phyloP scores from a whole-genome alignment of 352 stramenopile species.

The Phytophthora tentaculata region DNA sequence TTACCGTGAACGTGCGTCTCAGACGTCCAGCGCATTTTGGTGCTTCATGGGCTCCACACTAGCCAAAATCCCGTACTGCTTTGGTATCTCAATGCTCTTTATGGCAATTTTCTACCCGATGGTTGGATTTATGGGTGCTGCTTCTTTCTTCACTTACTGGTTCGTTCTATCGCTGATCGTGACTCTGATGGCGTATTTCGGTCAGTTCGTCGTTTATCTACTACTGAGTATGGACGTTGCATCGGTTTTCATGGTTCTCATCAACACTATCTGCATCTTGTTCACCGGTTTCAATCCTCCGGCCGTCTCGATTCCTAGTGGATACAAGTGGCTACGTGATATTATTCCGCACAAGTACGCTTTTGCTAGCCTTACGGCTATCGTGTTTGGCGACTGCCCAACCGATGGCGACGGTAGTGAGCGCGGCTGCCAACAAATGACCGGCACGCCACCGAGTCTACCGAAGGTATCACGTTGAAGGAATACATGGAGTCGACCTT shows the following conservation, averaged over 20 bases:
- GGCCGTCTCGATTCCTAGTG: slow-evolving; percentile 28
- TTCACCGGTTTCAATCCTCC: slow-evolving; percentile 51
- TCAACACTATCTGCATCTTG: slow-evolving; percentile 44
- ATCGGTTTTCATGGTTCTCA: slow-evolving; percentile 29
- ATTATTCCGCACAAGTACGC: slow-evolving; percentile 43
- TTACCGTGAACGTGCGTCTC: slow-evolving; percentile 59
- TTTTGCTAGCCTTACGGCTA: slow-evolving; percentile 32
- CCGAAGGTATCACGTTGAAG: slow-evolving; percentile 30
- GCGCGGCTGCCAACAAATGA: slow-evolving; percentile 35
- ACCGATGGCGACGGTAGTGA: slow-evolving; percentile 13
- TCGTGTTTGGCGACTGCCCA: slow-evolving; percentile 40
- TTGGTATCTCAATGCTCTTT: slow-evolving; percentile 57
- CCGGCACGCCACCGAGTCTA: slow-evolving; percentile 23
- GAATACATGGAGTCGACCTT: slow-evolving; percentile 40
- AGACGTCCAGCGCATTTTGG: slow-evolving; percentile 81
- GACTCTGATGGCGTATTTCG: slow-evolving; percentile 54
- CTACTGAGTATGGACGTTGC: slow-evolving; percentile 40
- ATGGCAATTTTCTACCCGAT: slow-evolving; percentile 60
- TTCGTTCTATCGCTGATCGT: slow-evolving; percentile 47
- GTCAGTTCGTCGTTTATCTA: slow-evolving; percentile 41
- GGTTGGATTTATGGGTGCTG: slow-evolving; percentile 44
- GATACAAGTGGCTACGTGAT: slow-evolving; percentile 46
- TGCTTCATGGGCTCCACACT: slow-evolving; percentile 79
- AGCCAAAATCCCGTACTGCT: slow-evolving; percentile 82
- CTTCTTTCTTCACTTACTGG: slow-evolving; percentile 53